These are phyloP conservation scores for Microsporum canis DNA, from an alignment of 2,329 filamentous ascomycete species.

Conservation along the genomic window DNA sequence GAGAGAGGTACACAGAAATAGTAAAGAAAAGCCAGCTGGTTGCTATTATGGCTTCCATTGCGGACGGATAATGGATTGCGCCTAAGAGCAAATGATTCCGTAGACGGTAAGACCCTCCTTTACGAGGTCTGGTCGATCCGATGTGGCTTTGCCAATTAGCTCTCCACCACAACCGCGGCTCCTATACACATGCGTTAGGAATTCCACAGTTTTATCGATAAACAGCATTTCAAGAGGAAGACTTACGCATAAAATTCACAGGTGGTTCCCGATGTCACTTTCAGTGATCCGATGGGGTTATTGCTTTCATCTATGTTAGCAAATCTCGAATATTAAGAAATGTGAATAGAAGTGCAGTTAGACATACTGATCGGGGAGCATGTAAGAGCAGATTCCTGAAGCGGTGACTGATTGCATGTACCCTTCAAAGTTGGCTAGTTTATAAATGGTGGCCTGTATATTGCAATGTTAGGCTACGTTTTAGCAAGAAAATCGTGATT, in stretches of 20 bases:
- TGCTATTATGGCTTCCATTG: not conserved
- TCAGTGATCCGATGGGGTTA: not conserved
- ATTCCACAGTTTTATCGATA: not conserved
- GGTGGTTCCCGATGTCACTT: not conserved
- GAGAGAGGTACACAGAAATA: not conserved
- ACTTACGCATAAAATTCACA: not conserved
- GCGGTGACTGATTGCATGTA: not conserved
- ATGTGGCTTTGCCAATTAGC: not conserved
- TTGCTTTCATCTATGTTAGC: not conserved
- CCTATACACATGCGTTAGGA: not conserved
- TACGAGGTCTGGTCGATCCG: not conserved
- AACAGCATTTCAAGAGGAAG: not conserved
- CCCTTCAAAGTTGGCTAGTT: constrained; percentile 1
- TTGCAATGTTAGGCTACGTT: not conserved
- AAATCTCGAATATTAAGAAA: too few species aligned
- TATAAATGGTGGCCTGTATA: not conserved
- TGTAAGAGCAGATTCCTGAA: not conserved
- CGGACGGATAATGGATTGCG: not conserved
- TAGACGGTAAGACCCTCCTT: not conserved
- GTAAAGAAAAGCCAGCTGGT: not conserved
- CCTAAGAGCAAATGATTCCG: not conserved
- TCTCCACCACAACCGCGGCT: not conserved
- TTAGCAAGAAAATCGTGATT: not conserved
- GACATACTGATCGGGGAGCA: not conserved
- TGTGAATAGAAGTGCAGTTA: not conserved